phyloP scores from a whole-genome alignment of 1,284 basidiomycete genomes.

The Paramarasmius palmivorus region DNA sequence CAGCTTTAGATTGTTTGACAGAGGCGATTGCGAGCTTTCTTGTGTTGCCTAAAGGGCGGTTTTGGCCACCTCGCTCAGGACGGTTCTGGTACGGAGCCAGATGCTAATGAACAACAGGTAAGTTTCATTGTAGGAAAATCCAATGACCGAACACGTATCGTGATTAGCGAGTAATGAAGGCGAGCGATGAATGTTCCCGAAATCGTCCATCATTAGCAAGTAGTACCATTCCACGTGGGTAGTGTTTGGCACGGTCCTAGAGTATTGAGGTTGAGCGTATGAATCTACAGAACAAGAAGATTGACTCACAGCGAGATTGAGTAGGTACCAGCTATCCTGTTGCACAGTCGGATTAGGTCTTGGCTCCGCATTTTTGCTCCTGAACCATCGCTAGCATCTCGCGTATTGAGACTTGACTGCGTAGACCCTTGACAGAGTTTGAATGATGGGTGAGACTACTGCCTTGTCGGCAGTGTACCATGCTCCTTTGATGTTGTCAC shows the following conservation, averaged over 20 bases:
- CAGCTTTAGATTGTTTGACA: not conserved
- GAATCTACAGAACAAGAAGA: not conserved
- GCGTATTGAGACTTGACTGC: constrained; percentile 8
- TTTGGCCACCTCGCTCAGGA: not conserved
- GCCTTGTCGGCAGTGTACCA: constrained; percentile 25
- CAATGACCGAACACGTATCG: too few relatives aligned
- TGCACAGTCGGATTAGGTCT: constrained; percentile 39
- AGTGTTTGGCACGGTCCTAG: constrained; percentile 35
- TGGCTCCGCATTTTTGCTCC: constrained; percentile 32
- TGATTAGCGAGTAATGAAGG: constrained; percentile 41
- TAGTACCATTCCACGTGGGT: constrained; percentile 28
- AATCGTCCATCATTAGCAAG: constrained; percentile 42
- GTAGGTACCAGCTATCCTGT: constrained; percentile 30
- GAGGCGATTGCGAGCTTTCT: not conserved
- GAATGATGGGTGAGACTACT: constrained; percentile 28
- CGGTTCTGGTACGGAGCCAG: not conserved
- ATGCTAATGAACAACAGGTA: constrained; percentile 8
- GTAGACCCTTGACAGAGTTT: constrained; percentile 19
- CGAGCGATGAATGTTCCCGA: constrained; percentile 34
- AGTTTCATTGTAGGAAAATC: not conserved
- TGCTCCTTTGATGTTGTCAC: constrained; percentile 27
- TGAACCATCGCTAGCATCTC: constrained; percentile 1
- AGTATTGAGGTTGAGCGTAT: constrained; percentile 7
- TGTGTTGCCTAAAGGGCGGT: not conserved
- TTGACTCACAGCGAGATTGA: constrained; percentile 27